phyloP scores from a whole-genome alignment of 2,329 filamentous ascomycete genomes.

The Trichoderma hamatum region DNA sequence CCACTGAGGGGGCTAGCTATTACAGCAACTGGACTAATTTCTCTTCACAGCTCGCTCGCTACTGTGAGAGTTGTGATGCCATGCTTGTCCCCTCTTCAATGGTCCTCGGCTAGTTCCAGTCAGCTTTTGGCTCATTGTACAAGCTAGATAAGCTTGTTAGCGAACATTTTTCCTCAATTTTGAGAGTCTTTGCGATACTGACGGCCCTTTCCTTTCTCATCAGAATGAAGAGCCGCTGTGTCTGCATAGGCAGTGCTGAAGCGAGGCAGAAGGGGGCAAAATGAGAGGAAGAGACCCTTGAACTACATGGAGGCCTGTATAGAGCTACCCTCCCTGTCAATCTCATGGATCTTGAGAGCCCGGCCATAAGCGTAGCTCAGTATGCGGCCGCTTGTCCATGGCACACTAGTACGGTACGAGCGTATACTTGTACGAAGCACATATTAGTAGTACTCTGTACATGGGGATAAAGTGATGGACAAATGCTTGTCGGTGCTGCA shows the following conservation, averaged over 20 bases:
- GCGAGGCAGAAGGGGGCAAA: background rate
- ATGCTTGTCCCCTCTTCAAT: background rate
- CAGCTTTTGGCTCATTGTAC: background rate
- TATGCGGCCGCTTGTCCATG: constrained; percentile 16
- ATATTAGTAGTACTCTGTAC: background rate
- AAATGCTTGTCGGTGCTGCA: constrained; percentile 1
- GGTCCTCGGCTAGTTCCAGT: background rate
- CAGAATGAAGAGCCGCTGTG: background rate
- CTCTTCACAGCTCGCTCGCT: constrained; percentile 4
- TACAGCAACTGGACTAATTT: background rate
- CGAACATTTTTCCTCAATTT: constrained; percentile 1
- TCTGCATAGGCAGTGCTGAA: background rate
- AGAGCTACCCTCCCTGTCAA: constrained; percentile 2
- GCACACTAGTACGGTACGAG: background rate
- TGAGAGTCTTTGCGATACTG: background rate
- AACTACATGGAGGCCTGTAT: constrained; percentile 1
- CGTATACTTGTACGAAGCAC: background rate
- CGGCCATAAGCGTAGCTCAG: constrained; percentile 21
- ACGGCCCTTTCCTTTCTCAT: background rate
- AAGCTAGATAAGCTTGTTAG: constrained; percentile 9
- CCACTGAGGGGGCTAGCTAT: constrained; percentile 11
- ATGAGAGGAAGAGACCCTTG: background rate
- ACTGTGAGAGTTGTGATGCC: constrained; percentile 1
- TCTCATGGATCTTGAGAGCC: background rate
- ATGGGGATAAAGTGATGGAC: background rate